phyloP scores from a whole-genome alignment of 495 filamentous ascomycete species.

The Thozetella sp. region DNA sequence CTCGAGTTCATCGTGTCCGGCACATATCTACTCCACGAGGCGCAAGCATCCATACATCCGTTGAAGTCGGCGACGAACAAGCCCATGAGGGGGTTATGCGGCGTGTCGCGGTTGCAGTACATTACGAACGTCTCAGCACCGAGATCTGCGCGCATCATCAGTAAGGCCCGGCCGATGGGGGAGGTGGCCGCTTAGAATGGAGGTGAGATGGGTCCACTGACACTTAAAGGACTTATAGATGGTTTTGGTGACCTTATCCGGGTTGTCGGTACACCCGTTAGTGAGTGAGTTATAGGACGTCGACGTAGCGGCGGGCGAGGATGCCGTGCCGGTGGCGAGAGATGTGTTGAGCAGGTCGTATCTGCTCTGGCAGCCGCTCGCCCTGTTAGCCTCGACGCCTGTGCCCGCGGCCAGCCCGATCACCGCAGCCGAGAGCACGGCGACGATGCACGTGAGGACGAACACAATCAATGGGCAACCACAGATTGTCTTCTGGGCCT shows the following conservation, averaged over 20 bases:
- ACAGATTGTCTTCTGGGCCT: slow-evolving; percentile 20
- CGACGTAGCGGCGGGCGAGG: slow-evolving; percentile 7
- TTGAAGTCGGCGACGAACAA: slow-evolving; percentile 40
- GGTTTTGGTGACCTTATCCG: slow-evolving; percentile 24
- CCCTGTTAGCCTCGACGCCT: slow-evolving; percentile 37
- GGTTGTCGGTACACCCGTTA: slow-evolving; percentile 33
- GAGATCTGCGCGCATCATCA: slow-evolving; percentile 25
- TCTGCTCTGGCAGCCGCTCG: slow-evolving; percentile 31
- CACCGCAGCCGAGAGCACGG: slow-evolving; percentile 36
- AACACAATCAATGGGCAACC: slow-evolving; percentile 39
- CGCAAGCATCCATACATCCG: slow-evolving; percentile 50
- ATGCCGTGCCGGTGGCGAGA: slow-evolving; percentile 19
- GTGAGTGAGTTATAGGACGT: slow-evolving; percentile 13
- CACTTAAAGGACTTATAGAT: slow-evolving; percentile 23
- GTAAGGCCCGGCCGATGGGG: neutral
- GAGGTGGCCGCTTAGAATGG: neutral
- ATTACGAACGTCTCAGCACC: slow-evolving; percentile 29
- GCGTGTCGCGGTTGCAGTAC: slow-evolving; percentile 39
- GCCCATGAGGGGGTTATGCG: slow-evolving; percentile 24
- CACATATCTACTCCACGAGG: slow-evolving; percentile 36
- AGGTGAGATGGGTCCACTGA: slow-evolving; percentile 7
- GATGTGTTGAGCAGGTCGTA: slow-evolving; percentile 18
- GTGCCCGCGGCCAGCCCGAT: slow-evolving; percentile 45
- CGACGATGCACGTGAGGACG: slow-evolving; percentile 39
- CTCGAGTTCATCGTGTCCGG: slow-evolving; percentile 19